Percentiles rank a stretch among this genome's conserved stretches.
Conservation (phyloP, 75 land plant genomes). For the Chamaecyparis obtusa region DNA sequence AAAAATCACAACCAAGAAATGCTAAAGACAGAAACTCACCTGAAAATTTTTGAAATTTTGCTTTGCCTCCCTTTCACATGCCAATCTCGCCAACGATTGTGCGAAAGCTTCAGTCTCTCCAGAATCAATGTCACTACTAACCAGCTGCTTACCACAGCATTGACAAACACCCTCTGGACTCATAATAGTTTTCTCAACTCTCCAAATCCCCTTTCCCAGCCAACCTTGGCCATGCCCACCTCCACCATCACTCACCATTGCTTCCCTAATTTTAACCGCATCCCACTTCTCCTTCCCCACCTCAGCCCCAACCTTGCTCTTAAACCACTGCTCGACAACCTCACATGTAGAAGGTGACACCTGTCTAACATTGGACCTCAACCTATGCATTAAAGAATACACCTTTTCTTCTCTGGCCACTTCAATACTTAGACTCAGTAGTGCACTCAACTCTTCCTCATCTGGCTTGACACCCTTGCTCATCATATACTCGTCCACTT, state of each 20-base stretch:
- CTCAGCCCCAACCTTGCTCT: constrained; percentile 33
- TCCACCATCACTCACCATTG: constrained; percentile 47
- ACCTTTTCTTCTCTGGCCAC: constrained; percentile 51
- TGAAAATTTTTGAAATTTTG: constrained; percentile 50
- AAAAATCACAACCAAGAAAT: not conserved
- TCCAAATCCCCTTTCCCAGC: constrained; percentile 71
- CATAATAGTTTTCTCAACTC: constrained; percentile 33
- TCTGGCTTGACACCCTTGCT: constrained; percentile 44
- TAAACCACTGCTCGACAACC: constrained; percentile 66
- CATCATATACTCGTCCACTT: constrained; percentile 68
- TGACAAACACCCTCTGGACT: constrained; percentile 42
- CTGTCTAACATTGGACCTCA: constrained; percentile 50
- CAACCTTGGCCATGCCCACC: constrained; percentile 87
- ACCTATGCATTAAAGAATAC: constrained; percentile 55
- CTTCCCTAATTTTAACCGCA: constrained; percentile 23
- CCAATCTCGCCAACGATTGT: constrained; percentile 44
- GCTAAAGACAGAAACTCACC: constrained; percentile 25
- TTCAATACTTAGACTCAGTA: constrained; percentile 49
- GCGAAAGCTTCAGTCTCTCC: constrained; percentile 66
- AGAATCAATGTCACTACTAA: constrained; percentile 55
- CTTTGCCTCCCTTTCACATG: constrained; percentile 38
- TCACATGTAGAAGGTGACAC: constrained; percentile 42
- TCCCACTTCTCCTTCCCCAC: constrained; percentile 18
- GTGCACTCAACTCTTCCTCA: constrained; percentile 53
- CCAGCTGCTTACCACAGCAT: constrained; percentile 52